Percentiles rank a stretch among this genome's conserved stretches.
Evolutionary conservation across 140 eudicot species (phyloP).

Genomic region (Stevia rebaudiana): DNA sequence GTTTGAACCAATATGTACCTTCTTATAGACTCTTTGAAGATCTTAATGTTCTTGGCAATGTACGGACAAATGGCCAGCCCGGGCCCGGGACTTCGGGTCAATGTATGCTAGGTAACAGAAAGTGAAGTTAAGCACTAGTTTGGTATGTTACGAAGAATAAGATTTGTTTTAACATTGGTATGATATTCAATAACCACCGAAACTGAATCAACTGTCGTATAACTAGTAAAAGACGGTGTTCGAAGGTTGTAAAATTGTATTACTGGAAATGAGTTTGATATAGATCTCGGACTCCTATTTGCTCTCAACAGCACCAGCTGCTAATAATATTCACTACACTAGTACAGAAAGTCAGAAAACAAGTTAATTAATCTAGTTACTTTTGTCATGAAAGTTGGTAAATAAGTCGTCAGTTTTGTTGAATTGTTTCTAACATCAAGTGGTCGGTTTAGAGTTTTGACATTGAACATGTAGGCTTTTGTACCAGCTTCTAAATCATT

Average conservation of each 20-base stretch:
- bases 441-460: no score
- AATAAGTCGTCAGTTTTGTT: no score
- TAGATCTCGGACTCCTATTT: background rate
- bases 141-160: constrained; percentile 3
- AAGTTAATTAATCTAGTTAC: no score
- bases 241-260: no score
- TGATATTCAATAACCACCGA: background rate
- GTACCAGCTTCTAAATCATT: background rate
- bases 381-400: no score
- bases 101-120: constrained; percentile 44
- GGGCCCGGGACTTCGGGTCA: constrained; percentile 57
- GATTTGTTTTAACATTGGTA: background rate
- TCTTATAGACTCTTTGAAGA: constrained; percentile 89
- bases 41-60: constrained; percentile 70
- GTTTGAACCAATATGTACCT: constrained; percentile 68
- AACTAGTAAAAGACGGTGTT: background rate
- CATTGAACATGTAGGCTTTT: no score
- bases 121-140: constrained; percentile 20
- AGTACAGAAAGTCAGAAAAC: no score
- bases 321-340: no score
- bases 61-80: constrained; percentile 37
- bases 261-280: background rate
- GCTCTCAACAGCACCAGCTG: no score
- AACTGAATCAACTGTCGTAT: background rate
- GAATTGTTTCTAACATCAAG: no score